phyloP scores from a whole-genome alignment of 1,139 yeast species.

The Sugiyamaella japonica region DNA sequence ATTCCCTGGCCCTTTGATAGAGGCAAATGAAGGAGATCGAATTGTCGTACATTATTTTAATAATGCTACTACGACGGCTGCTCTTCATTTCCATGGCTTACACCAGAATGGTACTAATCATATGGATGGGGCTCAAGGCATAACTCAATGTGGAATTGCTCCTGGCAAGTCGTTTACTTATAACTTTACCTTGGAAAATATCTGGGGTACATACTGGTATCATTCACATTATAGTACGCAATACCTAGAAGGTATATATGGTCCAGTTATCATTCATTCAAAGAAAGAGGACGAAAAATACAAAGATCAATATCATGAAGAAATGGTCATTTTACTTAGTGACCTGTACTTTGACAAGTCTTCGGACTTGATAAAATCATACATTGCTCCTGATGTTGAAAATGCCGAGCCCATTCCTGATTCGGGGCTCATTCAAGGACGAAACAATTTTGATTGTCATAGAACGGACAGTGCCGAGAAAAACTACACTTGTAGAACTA shows the following conservation, averaged over 20 bases:
- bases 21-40: constrained; percentile 66
- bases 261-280: constrained; percentile 63
- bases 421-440: constrained; percentile 43
- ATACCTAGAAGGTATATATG: constrained; percentile 81
- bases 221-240: constrained; percentile 82
- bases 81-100: constrained; percentile 81
- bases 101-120: constrained; percentile 64
- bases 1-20: constrained; percentile 77
- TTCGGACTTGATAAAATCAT: constrained; percentile 51
- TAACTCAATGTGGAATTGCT: constrained; percentile 78
- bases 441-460: constrained; percentile 26
- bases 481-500: constrained; percentile 19
- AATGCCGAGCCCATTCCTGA: constrained; percentile 91
- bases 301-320: constrained; percentile 63
- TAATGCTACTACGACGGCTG: constrained; percentile 62
- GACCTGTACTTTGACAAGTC: constrained; percentile 75
- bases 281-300: constrained; percentile 40
- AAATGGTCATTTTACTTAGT: constrained; percentile 56
- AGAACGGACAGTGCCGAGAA: constrained; percentile 45
- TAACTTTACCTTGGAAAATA: constrained; percentile 72
- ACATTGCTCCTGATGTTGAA: constrained; percentile 70
- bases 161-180: constrained; percentile 63
- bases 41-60: constrained; percentile 62
- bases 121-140: constrained; percentile 81
- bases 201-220: constrained; percentile 81